Evolutionary conservation across 805 yeast species (phyloP).

Genomic region (Nakazawaea wyomingensis): DNA sequence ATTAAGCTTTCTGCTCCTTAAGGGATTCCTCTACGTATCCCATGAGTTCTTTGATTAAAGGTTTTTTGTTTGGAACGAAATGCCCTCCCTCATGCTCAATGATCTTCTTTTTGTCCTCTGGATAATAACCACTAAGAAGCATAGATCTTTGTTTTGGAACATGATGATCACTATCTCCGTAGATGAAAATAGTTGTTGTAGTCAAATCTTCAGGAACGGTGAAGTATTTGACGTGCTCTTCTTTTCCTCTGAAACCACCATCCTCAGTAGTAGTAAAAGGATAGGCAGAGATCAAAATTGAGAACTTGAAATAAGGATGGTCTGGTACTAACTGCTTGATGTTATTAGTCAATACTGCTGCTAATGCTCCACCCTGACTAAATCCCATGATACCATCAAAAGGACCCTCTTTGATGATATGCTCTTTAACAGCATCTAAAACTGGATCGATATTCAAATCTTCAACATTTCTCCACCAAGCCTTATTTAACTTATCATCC

Average conservation of each 20-base stretch:
- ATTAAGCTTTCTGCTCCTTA: constrained; percentile 3
- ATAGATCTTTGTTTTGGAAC: constrained; percentile 61
- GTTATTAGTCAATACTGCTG: constrained; percentile 56
- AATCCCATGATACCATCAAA: constrained; percentile 79
- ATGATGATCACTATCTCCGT: constrained; percentile 73
- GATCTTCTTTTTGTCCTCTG: constrained; percentile 32
- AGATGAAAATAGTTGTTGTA: constrained; percentile 51
- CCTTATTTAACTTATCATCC: constrained; percentile 37
- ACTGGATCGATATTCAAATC: constrained; percentile 46
- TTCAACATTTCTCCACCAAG: constrained; percentile 66
- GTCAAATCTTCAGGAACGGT: constrained; percentile 24
- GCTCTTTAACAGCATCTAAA: constrained; percentile 38
- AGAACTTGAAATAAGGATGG: constrained; percentile 53
- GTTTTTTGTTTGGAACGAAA: constrained; percentile 78
- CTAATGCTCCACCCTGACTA: constrained; percentile 81
- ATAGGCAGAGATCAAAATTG: constrained; percentile 62
- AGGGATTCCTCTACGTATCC: constrained; percentile 5
- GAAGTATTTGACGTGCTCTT: constrained; percentile 28
- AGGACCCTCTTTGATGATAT: constrained; percentile 58
- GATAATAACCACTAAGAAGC: constrained; percentile 49
- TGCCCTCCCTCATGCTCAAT: constrained; percentile 86
- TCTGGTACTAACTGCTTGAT: constrained; percentile 43
- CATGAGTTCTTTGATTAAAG: constrained; percentile 6
- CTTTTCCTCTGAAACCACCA: constrained; percentile 24
- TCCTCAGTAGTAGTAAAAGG: constrained; percentile 38